Conservation (phyloP, 768 basidiomycete species). For the Rhizopogon salebrosus region DNA sequence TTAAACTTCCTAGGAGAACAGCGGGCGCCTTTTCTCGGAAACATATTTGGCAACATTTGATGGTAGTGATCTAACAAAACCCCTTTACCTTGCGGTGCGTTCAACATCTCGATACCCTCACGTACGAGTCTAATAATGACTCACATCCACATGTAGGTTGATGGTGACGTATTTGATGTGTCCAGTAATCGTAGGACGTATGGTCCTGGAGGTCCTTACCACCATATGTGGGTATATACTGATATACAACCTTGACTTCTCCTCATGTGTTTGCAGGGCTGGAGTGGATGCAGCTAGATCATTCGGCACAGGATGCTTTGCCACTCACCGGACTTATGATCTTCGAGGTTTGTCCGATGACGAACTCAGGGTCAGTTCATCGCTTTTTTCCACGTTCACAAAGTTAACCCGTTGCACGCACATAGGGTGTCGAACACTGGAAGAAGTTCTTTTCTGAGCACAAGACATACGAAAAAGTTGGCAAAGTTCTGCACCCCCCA, state of each 20-base stretch:
- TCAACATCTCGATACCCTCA: background rate
- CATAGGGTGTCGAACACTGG: slow-evolving; percentile 79
- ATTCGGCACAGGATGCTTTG: slow-evolving; percentile 92
- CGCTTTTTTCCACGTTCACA: background rate
- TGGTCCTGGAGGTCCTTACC: slow-evolving; percentile 84
- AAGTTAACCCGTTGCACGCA: slow-evolving; percentile 1
- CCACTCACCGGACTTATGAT: slow-evolving; percentile 87
- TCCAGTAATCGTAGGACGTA: slow-evolving; percentile 70
- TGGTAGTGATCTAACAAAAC: slow-evolving; percentile 57
- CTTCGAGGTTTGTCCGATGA: slow-evolving; percentile 69
- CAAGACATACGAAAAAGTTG: slow-evolving; percentile 74
- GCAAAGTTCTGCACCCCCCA: slow-evolving; percentile 67
- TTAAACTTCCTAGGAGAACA: slow-evolving; percentile 35
- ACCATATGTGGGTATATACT: slow-evolving; percentile 48
- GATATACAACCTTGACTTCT: slow-evolving; percentile 4
- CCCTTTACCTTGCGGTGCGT: slow-evolving; percentile 82
- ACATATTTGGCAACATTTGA: slow-evolving; percentile 59
- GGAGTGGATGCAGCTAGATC: slow-evolving; percentile 89
- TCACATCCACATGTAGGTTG: slow-evolving; percentile 51
- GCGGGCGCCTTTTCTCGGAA: slow-evolving; percentile 74
- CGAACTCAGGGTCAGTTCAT: slow-evolving; percentile 59
- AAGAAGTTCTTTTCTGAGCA: slow-evolving; percentile 84
- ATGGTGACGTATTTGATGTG: slow-evolving; percentile 92
- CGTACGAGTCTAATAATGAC: background rate
- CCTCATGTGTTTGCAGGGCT: slow-evolving; percentile 42